These are phyloP conservation scores for Galerina marginata DNA, from an alignment of 768 basidiomycete species.

Conservation along the genomic window DNA sequence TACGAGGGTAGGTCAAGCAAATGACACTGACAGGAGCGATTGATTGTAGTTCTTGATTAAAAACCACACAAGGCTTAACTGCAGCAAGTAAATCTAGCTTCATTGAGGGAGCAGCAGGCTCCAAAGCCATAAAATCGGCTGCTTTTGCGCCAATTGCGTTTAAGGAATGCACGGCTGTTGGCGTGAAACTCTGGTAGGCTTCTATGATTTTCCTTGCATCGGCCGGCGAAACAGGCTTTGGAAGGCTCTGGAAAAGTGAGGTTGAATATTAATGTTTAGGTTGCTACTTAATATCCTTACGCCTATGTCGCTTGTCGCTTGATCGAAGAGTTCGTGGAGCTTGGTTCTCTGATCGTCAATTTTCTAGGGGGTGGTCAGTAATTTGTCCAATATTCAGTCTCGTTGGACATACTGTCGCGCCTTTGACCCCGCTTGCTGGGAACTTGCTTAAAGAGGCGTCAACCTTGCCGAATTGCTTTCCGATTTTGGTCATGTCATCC, in stretches of 20 bases:
- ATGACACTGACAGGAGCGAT: background rate
- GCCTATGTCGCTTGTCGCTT: background rate
- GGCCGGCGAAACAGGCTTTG: background rate
- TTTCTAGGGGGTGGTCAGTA: background rate
- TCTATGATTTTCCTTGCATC: background rate
- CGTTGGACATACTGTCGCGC: background rate
- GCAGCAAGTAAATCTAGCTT: background rate
- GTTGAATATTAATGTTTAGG: too few species aligned
- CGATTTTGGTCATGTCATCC: background rate
- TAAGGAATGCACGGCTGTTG: background rate
- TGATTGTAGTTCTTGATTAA: background rate
- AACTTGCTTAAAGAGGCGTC: background rate
- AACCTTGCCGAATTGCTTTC: background rate
- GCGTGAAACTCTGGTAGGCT: background rate
- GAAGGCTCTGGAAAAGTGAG: background rate
- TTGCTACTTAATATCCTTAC: background rate
- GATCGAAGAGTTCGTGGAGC: background rate
- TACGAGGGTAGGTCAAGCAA: background rate
- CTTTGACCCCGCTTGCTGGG: background rate
- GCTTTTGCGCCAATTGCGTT: constrained; percentile 1
- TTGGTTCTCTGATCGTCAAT: background rate
- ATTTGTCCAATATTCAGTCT: background rate
- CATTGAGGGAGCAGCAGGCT: background rate
- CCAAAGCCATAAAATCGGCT: background rate
- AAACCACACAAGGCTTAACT: background rate